Conservation (phyloP, 106 monocot species). For the Allium sativum region DNA sequence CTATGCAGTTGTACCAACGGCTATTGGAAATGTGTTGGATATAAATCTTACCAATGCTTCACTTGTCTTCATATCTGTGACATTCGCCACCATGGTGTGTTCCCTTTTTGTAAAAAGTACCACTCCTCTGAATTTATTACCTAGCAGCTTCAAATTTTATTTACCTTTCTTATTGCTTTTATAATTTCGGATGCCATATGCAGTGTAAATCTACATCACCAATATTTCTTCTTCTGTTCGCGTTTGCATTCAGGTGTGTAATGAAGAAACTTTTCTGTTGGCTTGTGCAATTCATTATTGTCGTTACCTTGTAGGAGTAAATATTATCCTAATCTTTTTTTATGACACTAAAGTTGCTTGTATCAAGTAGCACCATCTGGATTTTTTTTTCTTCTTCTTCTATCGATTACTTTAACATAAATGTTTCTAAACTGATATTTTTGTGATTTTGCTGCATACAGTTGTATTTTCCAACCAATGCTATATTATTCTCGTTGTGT, state of each 20-base stretch:
- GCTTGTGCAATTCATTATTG: neutral
- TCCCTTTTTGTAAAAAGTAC: neutral
- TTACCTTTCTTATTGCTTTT: neutral
- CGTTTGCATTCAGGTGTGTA: slow-evolving; percentile 89
- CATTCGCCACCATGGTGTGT: slow-evolving; percentile 95
- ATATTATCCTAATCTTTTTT: neutral
- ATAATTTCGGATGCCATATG: slow-evolving; percentile 16
- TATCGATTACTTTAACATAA: neutral
- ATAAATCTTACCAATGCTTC: slow-evolving; percentile 94
- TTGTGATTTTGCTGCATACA: no score
- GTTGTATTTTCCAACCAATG: no score
- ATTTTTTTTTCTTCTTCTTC: neutral
- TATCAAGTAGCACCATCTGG: neutral
- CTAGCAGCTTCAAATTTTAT: neutral
- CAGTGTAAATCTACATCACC: slow-evolving; percentile 99
- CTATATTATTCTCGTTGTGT: no score
- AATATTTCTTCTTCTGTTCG: slow-evolving; percentile 93
- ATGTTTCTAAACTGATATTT: no score
- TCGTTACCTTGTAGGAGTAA: neutral
- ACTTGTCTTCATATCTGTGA: slow-evolving; percentile 87
- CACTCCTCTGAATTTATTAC: neutral
- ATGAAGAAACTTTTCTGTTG: neutral
- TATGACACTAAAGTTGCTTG: neutral
- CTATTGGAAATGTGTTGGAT: slow-evolving; percentile 76
- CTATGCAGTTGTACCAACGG: slow-evolving; percentile 82